Percentiles rank a stretch among this genome's conserved stretches.
phyloP scores from a whole-genome alignment of 2,329 filamentous ascomycete genomes.

The Exophiala viscosa region DNA sequence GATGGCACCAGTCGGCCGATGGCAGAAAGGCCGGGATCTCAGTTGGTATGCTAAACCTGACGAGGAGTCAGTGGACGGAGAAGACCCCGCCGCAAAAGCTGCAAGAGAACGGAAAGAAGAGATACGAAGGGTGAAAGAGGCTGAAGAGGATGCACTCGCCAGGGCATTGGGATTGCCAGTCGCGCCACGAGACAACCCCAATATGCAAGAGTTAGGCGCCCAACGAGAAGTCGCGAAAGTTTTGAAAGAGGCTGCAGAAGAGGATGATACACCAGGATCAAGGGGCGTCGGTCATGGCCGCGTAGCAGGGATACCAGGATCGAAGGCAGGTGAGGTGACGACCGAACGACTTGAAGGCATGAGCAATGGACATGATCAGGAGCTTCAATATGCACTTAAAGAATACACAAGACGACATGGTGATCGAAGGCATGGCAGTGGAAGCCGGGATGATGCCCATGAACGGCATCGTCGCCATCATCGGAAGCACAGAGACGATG shows the following conservation, averaged over 20 bases:
- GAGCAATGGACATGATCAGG: slow-evolving; percentile 24
- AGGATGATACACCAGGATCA: slow-evolving; percentile 29
- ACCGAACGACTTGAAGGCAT: slow-evolving; percentile 32
- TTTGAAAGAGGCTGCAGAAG: slow-evolving; percentile 41
- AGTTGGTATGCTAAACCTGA: slow-evolving; percentile 62
- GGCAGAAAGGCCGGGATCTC: slow-evolving; percentile 74
- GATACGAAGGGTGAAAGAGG: slow-evolving; percentile 77
- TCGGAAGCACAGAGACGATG: slow-evolving; percentile 31
- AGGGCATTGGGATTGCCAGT: slow-evolving; percentile 75
- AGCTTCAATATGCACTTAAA: slow-evolving; percentile 28
- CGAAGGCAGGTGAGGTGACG: slow-evolving; percentile 31
- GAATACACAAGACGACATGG: slow-evolving; percentile 36
- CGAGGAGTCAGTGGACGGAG: slow-evolving; percentile 50
- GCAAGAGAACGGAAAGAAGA: slow-evolving; percentile 69
- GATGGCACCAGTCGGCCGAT: slow-evolving; percentile 87
- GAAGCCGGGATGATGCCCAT: slow-evolving; percentile 29
- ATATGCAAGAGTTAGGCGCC: slow-evolving; percentile 58
- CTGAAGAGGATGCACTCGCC: slow-evolving; percentile 87
- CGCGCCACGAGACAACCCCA: slow-evolving; percentile 59
- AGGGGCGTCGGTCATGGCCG: slow-evolving; percentile 34
- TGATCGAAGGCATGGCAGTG: slow-evolving; percentile 24
- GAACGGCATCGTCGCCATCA: slow-evolving; percentile 33
- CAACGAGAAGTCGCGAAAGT: slow-evolving; percentile 54
- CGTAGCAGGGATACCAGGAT: slow-evolving; percentile 10
- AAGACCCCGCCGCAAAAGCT: slow-evolving; percentile 57